A percentile compares a stretch with the other conserved stretches of the same genome.
Evolutionary conservation across 1,139 yeast species (phyloP).

Genomic region (Candida tropicalis): DNA sequence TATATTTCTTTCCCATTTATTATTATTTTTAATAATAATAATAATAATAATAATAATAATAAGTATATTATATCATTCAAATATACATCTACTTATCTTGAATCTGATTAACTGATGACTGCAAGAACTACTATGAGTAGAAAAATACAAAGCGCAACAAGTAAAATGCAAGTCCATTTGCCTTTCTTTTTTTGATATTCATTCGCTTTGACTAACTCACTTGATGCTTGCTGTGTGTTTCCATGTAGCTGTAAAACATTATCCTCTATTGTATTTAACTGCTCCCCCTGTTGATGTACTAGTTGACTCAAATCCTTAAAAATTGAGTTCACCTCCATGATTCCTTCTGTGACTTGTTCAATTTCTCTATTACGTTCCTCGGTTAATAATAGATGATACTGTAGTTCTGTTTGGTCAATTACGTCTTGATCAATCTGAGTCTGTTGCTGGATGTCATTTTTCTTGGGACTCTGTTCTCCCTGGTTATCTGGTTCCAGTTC

Average conservation of each 20-base stretch:
- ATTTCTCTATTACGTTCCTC: constrained; percentile 78
- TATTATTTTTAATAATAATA: too few relatives aligned
- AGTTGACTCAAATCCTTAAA: constrained; percentile 78
- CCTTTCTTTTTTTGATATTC: constrained; percentile 70
- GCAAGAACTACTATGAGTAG: constrained; percentile 42
- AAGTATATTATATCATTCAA: neutral
- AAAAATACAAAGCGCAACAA: constrained; percentile 47
- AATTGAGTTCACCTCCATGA: constrained; percentile 80
- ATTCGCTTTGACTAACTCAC: constrained; percentile 72
- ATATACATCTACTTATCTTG: neutral
- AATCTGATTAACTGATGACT: constrained; percentile 30
- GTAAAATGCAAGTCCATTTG: constrained; percentile 71
- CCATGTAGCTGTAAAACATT: constrained; percentile 67
- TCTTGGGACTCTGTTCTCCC: constrained; percentile 26
- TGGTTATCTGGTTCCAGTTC: constrained; percentile 22
- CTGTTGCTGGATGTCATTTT: constrained; percentile 22
- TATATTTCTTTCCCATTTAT: neutral
- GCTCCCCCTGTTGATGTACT: constrained; percentile 83
- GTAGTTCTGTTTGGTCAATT: constrained; percentile 63
- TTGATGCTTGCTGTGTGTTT: constrained; percentile 70
- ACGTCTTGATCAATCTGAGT: constrained; percentile 42
- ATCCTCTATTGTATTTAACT: constrained; percentile 80
- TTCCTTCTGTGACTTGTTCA: constrained; percentile 71
- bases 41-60: too few relatives aligned
- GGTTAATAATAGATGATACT: constrained; percentile 67